Conservation (phyloP, 176 grass and related monocot genomes). For the Oryza nivara region DNA sequence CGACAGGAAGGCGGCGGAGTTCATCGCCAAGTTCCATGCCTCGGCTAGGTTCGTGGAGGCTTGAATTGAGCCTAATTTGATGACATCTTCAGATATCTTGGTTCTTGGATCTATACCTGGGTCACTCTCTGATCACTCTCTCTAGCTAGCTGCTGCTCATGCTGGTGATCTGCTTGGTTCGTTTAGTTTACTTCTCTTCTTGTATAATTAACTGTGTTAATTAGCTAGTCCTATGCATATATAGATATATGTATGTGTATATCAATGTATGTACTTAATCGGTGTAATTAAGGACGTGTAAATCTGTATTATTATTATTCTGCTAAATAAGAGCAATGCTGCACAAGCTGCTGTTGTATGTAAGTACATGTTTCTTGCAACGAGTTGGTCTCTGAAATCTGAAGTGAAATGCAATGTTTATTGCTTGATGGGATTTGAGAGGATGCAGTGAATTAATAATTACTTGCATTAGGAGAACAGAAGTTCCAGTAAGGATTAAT, state of each 20-base stretch:
- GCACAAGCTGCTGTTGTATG: not conserved
- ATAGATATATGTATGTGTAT: conserved; percentile 1
- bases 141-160: not conserved
- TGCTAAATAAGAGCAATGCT: conserved; percentile 32
- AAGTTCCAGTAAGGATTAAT: not conserved
- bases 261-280: not conserved
- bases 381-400: not conserved
- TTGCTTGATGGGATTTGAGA: not conserved
- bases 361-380: not conserved
- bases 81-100: not conserved
- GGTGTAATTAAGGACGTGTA: conserved; percentile 31
- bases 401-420: not conserved
- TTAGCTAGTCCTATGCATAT: not conserved
- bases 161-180: conserved; percentile 26
- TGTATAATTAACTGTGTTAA: not conserved
- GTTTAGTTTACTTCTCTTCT: not conserved
- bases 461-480: not conserved
- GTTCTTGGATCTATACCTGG: not conserved
- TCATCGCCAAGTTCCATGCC: conserved; percentile 51
- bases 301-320: not conserved
- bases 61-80: conserved; percentile 13
- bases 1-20: conserved; percentile 59
- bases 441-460: not conserved
- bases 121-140: not conserved
- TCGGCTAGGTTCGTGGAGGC: conserved; percentile 17